Conservation (phyloP, 2,329 filamentous ascomycete genomes). For the Xenosphaeropsis pyriputrescens region DNA sequence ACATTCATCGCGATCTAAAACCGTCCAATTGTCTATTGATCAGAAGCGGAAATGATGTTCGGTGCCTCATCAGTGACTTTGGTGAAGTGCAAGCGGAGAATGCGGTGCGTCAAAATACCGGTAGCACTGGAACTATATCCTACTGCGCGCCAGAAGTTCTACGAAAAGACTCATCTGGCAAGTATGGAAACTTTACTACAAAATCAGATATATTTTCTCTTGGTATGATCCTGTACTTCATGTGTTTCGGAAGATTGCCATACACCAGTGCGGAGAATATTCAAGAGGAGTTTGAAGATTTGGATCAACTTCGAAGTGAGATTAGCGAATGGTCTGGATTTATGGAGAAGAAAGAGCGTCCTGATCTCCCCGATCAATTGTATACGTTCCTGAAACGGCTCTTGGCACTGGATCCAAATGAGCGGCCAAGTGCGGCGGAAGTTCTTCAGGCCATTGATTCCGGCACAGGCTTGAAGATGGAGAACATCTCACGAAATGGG, state of each 20-base stretch:
- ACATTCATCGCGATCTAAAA: conserved; percentile 92
- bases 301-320: conserved; percentile 72
- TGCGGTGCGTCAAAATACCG: conserved; percentile 71
- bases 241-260: conserved; percentile 84
- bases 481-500: conserved; percentile 12
- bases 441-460: conserved; percentile 39
- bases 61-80: conserved; percentile 91
- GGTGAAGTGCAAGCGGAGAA: conserved; percentile 88
- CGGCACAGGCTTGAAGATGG: conserved; percentile 7
- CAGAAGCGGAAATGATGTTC: conserved; percentile 50
- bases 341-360: conserved; percentile 56
- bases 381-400: conserved; percentile 75
- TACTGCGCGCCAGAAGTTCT: conserved; percentile 96
- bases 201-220: conserved; percentile 98
- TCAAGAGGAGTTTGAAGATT: conserved; percentile 83
- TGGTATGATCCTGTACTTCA: conserved; percentile 96
- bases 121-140: conserved; percentile 89
- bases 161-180: conserved; percentile 49
- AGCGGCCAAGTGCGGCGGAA: conserved; percentile 73
- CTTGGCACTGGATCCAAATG: conserved; percentile 59
- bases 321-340: conserved; percentile 84
- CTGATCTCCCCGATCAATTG: conserved; percentile 73
- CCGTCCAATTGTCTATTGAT: conserved; percentile 91
- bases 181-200: conserved; percentile 83
- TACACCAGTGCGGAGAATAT: conserved; percentile 73